Evolutionary conservation across 2,329 filamentous ascomycete species (phyloP).

Genomic region (Periconia sp.): DNA sequence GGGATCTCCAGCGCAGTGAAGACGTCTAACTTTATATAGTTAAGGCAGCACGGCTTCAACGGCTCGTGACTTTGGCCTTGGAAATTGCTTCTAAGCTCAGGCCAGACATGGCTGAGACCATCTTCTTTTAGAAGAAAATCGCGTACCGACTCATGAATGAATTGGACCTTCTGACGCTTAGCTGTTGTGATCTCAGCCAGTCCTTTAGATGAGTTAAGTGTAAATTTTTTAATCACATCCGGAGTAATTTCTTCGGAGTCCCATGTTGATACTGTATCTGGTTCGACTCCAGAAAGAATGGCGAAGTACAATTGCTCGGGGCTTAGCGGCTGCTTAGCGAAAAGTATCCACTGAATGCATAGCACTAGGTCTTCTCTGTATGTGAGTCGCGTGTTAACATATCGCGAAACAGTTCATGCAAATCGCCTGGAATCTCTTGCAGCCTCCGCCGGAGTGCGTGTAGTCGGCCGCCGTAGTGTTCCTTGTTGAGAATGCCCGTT

Average conservation of each 20-base stretch:
- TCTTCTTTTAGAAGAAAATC: slow-evolving; percentile 44
- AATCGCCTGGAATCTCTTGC: slow-evolving; percentile 5
- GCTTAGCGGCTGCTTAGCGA: too few species aligned
- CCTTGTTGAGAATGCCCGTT: slow-evolving; percentile 48
- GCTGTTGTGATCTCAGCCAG: slow-evolving; percentile 17
- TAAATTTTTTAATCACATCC: slow-evolving; percentile 13
- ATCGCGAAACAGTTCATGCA: slow-evolving; percentile 6
- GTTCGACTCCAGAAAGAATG: slow-evolving; percentile 8
- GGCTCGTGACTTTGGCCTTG: slow-evolving; percentile 45
- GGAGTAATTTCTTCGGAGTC: slow-evolving; percentile 25
- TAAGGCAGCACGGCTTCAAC: too few species aligned
- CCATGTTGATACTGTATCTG: slow-evolving; percentile 12
- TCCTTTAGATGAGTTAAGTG: slow-evolving; percentile 18
- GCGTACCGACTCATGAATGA: slow-evolving; percentile 24
- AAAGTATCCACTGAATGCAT: too few species aligned
- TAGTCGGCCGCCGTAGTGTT: slow-evolving; percentile 29
- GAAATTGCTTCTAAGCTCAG: slow-evolving; percentile 33
- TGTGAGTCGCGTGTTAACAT: too few species aligned
- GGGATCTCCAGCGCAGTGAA: slow-evolving; percentile 2
- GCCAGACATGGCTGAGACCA: slow-evolving; percentile 30
- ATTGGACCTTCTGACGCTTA: slow-evolving; percentile 26
- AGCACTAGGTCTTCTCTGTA: too few species aligned
- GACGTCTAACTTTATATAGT: slow-evolving; percentile 39
- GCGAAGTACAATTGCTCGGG: slow-evolving; percentile 13
- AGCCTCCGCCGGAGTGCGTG: slow-evolving; percentile 6